These are phyloP conservation scores for Laburnicola sp. DNA, from an alignment of 2,329 filamentous ascomycete species.

Conservation along the genomic window DNA sequence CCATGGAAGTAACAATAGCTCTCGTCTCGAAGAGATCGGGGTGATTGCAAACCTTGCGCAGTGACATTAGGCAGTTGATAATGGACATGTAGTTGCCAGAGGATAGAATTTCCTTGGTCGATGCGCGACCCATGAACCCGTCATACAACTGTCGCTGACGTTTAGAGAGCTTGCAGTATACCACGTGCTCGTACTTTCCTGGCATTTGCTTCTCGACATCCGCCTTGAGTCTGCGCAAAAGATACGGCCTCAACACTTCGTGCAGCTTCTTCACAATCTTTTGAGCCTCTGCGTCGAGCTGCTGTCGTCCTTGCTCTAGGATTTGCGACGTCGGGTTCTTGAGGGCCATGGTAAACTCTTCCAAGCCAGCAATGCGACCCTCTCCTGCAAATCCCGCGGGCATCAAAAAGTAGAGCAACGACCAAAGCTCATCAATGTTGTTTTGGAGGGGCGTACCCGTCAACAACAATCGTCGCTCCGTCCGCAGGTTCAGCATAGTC, in stretches of 20 bases:
- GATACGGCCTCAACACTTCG: slow-evolving; percentile 87
- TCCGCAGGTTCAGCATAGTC: slow-evolving; percentile 90
- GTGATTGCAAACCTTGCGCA: slow-evolving; percentile 97
- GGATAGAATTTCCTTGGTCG: slow-evolving; percentile 84
- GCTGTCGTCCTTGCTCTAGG: slow-evolving; percentile 87
- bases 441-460: slow-evolving; percentile 97
- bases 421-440: slow-evolving; percentile 96
- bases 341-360: slow-evolving; percentile 96
- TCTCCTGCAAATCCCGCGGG: slow-evolving; percentile 81
- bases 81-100: slow-evolving; percentile 97
- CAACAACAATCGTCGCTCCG: slow-evolving; percentile 79
- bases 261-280: slow-evolving; percentile 92
- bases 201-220: slow-evolving; percentile 99
- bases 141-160: slow-evolving; percentile 95
- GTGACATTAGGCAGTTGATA: slow-evolving; percentile 96
- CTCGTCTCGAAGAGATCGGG: slow-evolving; percentile 95
- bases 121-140: slow-evolving; percentile 86
- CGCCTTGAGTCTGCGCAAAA: slow-evolving; percentile 86
- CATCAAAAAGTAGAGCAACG: slow-evolving; percentile 93
- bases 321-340: slow-evolving; percentile 95
- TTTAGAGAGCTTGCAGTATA: slow-evolving; percentile 93
- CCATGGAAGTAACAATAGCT: slow-evolving; percentile 95
- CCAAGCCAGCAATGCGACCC: slow-evolving; percentile 89
- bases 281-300: slow-evolving; percentile 91
- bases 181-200: slow-evolving; percentile 94